A percentile compares a stretch with the other conserved stretches of the same genome.
Conservation (phyloP, 192 early-diverging fungal genomes). For the Entomortierella beljakovae region DNA sequence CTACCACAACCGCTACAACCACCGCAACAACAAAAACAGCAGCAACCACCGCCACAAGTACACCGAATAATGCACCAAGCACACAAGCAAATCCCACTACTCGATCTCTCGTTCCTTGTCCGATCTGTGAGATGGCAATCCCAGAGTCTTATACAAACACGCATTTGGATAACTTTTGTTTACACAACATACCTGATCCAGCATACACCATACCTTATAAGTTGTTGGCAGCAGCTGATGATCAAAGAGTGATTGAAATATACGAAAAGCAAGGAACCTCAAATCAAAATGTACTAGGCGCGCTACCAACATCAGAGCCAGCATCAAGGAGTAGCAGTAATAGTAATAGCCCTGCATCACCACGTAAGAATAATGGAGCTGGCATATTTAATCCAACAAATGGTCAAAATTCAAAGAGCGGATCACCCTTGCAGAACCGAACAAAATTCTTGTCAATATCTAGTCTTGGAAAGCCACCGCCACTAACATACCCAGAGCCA, state of each 20-base stretch:
- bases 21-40: neutral
- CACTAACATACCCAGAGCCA: slow-evolving; percentile 7
- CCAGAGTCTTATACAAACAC: slow-evolving; percentile 34
- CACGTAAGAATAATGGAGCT: neutral
- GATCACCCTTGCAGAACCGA: slow-evolving; percentile 7
- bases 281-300: neutral
- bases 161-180: slow-evolving; percentile 42
- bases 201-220: slow-evolving; percentile 16
- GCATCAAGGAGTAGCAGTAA: neutral
- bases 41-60: neutral
- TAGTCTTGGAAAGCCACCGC: neutral
- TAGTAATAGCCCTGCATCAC: neutral
- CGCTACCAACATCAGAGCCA: neutral
- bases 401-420: neutral
- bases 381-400: neutral
- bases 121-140: slow-evolving; percentile 22
- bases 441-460: neutral
- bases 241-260: neutral
- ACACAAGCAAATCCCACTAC: neutral
- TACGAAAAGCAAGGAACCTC: slow-evolving; percentile 31
- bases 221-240: slow-evolving; percentile 7
- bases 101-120: slow-evolving; percentile 28
- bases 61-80: neutral
- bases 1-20: neutral
- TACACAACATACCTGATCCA: slow-evolving; percentile 18